phyloP scores from a whole-genome alignment of 2,329 filamentous ascomycete species.

The Chalaropsis ovoidea region DNA sequence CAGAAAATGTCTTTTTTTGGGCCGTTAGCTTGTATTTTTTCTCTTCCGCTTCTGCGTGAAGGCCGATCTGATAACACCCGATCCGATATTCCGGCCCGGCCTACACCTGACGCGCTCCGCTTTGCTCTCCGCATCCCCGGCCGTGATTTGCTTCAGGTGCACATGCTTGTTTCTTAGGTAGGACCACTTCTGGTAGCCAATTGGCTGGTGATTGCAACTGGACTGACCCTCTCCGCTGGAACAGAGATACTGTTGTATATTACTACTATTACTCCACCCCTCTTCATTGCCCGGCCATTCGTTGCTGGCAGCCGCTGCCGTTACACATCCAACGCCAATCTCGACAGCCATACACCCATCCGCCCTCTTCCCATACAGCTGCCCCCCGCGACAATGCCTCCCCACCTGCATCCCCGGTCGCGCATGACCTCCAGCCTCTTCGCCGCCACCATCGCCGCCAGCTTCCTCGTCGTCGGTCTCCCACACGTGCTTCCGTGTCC shows the following conservation, averaged over 20 bases:
- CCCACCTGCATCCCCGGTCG: constrained; percentile 86
- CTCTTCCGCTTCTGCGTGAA: background rate
- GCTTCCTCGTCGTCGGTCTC: constrained; percentile 82
- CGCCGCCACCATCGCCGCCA: constrained; percentile 78
- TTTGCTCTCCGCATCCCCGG: background rate
- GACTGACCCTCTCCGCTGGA: background rate
- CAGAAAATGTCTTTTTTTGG: background rate
- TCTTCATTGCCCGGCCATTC: background rate
- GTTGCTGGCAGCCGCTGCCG: background rate
- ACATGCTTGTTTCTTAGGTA: background rate
- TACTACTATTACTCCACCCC: background rate
- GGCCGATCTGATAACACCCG: background rate
- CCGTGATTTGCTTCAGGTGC: background rate
- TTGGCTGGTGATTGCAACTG: background rate
- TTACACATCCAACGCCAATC: background rate
- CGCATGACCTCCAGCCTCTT: constrained; percentile 90
- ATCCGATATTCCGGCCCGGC: background rate
- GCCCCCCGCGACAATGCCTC: constrained; percentile 51
- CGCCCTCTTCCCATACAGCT: background rate
- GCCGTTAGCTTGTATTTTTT: background rate
- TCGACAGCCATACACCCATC: background rate
- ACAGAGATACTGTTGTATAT: background rate
- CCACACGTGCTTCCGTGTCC: constrained; percentile 90
- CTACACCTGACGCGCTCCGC: too few relatives aligned
- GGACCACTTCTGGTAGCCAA: background rate